Conservation (phyloP, 23 red algal genomes). For the Cyanidioschyzon merolae region DNA sequence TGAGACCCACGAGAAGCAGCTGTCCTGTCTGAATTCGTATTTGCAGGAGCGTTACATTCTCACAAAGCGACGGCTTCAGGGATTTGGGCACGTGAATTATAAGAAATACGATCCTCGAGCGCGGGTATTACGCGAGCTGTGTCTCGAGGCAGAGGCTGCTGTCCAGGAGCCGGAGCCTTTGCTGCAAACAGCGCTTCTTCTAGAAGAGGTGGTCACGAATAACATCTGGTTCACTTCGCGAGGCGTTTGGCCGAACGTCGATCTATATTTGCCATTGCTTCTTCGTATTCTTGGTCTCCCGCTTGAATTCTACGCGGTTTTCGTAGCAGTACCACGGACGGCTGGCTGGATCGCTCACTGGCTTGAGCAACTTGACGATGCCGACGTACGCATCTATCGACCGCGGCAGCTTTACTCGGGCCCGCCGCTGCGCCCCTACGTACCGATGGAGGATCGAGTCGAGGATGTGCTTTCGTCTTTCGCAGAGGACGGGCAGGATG, state of each 20-base stretch:
- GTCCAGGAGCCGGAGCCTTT: slow-evolving; percentile 22
- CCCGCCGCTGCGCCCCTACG: neutral
- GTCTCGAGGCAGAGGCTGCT: neutral
- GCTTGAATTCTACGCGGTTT: slow-evolving; percentile 21
- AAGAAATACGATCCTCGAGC: slow-evolving; percentile 33
- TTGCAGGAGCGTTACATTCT: slow-evolving; percentile 12
- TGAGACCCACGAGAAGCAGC: neutral
- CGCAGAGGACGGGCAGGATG: too few species aligned
- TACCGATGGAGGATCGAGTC: slow-evolving; percentile 1
- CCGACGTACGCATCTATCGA: slow-evolving; percentile 42
- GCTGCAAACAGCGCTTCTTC: slow-evolving; percentile 20
- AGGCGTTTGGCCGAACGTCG: slow-evolving; percentile 25
- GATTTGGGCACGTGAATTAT: slow-evolving; percentile 29
- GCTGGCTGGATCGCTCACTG: slow-evolving; percentile 32
- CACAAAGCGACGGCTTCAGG: slow-evolving; percentile 18
- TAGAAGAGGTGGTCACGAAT: slow-evolving; percentile 18
- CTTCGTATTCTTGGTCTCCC: slow-evolving; percentile 24
- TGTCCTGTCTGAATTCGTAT: slow-evolving; percentile 2
- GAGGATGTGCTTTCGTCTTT: too few species aligned
- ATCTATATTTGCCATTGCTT: slow-evolving; percentile 21
- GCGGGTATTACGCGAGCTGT: slow-evolving; percentile 10
- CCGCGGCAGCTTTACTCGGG: neutral
- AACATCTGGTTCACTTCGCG: slow-evolving; percentile 11
- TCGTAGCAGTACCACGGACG: slow-evolving; percentile 26
- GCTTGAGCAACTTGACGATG: slow-evolving; percentile 50